Evolutionary conservation across 2,329 filamentous ascomycete genomes (phyloP), one percentile per base, ranked within the genome.

Genomic region (Thielaviopsis populi): DNA sequence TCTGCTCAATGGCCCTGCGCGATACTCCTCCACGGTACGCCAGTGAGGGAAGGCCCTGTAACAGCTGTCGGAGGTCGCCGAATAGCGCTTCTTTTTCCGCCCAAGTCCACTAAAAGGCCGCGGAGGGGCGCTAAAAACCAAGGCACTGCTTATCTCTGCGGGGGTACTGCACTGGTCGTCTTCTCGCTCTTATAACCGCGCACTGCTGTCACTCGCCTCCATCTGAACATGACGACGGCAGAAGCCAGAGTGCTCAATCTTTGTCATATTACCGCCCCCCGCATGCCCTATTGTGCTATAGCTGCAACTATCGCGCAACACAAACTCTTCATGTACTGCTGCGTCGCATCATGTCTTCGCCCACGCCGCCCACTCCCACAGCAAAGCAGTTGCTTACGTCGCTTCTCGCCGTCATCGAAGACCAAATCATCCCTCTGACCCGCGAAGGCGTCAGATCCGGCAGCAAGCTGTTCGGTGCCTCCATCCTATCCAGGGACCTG

Each of bases 381-480:
- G 53, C 67, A 17, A 65, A 70, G 63, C 66, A 69, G 6, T 65
- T 79, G 7, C 70, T 80, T 13, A 68, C 70, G 3, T 70, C 73
- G 4, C 71, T 80, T 24, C 75, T 81, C 43, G 66, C 68, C 33
- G 72, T 74, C 0, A 75, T 78, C 17, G 79, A 81, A 68, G 53
- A 73, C 1, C 68, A 73, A 46, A 78, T 83, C 56, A 74, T 83
- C 43, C 80, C 80, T 0, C 73, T 83, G 24, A 83, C 81, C 0
- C 70, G 70, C 0, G 67, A 71, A 8, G 79, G 79, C 42, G 79
- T 83, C 53, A 72, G 75, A 0, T 77, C 77, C 0, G 80, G 81
- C 61, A 78, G 75, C 70, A 83, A 83, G 68, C 72, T 83, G 42
- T 83, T 83, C 68, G 80, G 80, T 15, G 80, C 80, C 2, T 79